Evolutionary conservation across 805 yeast species (phyloP).

Genomic region (Yueomyces sinensis): DNA sequence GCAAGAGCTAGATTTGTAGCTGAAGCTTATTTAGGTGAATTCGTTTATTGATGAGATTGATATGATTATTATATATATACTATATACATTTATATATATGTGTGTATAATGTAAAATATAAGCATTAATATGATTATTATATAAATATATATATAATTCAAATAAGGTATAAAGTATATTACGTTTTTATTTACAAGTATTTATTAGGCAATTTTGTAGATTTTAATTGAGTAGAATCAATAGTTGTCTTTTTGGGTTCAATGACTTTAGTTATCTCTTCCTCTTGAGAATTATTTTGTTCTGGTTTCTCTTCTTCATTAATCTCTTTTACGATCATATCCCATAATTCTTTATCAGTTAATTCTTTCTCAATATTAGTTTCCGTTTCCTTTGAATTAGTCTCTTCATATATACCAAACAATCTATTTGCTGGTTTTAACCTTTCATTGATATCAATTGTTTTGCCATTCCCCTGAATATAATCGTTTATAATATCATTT

Average conservation of each 20-base stretch:
- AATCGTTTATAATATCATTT: constrained; percentile 26
- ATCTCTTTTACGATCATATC: constrained; percentile 15
- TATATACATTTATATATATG: neutral
- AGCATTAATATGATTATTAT: constrained; percentile 25
- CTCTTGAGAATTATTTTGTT: neutral
- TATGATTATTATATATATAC: neutral
- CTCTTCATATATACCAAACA: constrained; percentile 11
- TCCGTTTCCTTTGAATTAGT: too few species aligned
- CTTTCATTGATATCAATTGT: constrained; percentile 33
- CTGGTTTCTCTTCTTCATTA: constrained; percentile 1
- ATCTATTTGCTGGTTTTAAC: constrained; percentile 25
- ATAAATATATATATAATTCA: too few species aligned
- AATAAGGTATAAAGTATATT: too few species aligned
- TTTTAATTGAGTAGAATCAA: too few species aligned
- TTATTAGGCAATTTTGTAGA: too few species aligned
- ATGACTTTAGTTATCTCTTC: too few species aligned
- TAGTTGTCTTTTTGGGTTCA: too few species aligned
- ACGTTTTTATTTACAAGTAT: too few species aligned
- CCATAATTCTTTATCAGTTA: constrained; percentile 20
- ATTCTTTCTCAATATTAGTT: too few species aligned
- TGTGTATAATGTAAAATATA: too few species aligned
- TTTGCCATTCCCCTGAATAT: constrained; percentile 24
- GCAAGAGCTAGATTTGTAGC: constrained; percentile 98
- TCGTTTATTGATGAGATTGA: constrained; percentile 35
- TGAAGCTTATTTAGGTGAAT: constrained; percentile 85